phyloP scores from a whole-genome alignment of 1,284 basidiomycete genomes.

The Moesziomyces sp. region DNA sequence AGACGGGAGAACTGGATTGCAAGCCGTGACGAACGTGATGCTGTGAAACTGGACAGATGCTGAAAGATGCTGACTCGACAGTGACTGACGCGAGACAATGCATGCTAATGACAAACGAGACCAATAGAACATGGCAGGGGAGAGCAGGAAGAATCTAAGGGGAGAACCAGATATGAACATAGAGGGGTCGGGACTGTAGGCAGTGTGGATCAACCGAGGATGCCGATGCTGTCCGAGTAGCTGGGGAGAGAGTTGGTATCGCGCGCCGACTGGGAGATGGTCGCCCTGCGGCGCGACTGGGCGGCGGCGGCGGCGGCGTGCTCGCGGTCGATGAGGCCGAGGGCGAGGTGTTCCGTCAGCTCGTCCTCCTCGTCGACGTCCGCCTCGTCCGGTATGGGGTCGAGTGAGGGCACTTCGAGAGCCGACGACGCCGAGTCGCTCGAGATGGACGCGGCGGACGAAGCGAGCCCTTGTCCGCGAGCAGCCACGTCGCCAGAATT shows the following conservation, averaged over 20 bases:
- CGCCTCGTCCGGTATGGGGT: conserved; percentile 44
- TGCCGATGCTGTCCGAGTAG: conserved; percentile 45
- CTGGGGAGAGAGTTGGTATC: conserved; percentile 24
- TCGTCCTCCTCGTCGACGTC: conserved; percentile 43
- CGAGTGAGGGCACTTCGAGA: conserved; percentile 42
- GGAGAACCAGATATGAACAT: not conserved
- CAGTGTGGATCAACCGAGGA: conserved; percentile 22
- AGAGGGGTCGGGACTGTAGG: not conserved
- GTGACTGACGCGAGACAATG: not conserved
- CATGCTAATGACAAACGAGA: not conserved
- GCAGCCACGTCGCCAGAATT: not conserved
- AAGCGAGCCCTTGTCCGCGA: conserved; percentile 8
- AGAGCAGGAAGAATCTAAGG: not conserved
- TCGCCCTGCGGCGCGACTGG: conserved; percentile 19
- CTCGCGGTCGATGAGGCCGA: conserved; percentile 44
- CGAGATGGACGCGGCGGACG: conserved; percentile 18
- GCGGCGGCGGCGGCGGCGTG: conserved; percentile 32
- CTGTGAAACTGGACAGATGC: conserved; percentile 1
- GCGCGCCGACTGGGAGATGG: conserved; percentile 10
- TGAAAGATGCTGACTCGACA: not conserved
- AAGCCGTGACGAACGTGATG: not conserved
- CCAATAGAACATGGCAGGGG: not conserved
- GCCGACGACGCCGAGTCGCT: conserved; percentile 25
- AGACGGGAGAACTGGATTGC: not conserved
- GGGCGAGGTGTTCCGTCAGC: conserved; percentile 43